phyloP scores from a whole-genome alignment of 345 rosid species.

The Salix koriyanagi region DNA sequence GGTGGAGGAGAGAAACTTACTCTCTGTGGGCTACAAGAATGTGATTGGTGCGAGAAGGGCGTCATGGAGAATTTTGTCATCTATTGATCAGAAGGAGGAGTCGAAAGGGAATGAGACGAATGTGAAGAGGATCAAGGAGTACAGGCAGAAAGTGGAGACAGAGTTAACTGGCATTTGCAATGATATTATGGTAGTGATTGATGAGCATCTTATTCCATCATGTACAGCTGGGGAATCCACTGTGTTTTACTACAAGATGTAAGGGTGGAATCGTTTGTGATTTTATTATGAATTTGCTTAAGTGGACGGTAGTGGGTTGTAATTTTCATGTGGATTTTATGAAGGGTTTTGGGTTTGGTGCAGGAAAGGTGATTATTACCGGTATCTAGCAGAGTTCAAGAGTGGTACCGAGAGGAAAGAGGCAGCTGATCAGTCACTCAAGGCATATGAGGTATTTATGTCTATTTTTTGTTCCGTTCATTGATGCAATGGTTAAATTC shows the following conservation, averaged over 20 bases:
- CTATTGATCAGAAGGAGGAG: slow-evolving; percentile 69
- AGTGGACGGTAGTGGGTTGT: neutral
- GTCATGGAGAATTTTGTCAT: slow-evolving; percentile 59
- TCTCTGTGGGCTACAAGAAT: slow-evolving; percentile 73
- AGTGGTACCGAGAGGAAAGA: slow-evolving; percentile 47
- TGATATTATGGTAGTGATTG: slow-evolving; percentile 39
- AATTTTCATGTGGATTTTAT: neutral
- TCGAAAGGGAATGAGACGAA: slow-evolving; percentile 44
- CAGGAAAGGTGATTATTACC: slow-evolving; percentile 59
- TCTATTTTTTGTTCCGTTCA: neutral
- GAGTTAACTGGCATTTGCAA: slow-evolving; percentile 45
- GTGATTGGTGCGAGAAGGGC: slow-evolving; percentile 66
- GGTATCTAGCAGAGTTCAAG: slow-evolving; percentile 52
- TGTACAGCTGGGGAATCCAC: slow-evolving; percentile 40
- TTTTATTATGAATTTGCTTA: neutral
- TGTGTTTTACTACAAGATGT: slow-evolving; percentile 55
- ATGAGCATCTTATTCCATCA: slow-evolving; percentile 51
- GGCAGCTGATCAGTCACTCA: slow-evolving; percentile 51
- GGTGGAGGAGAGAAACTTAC: slow-evolving; percentile 55
- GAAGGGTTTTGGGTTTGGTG: slow-evolving; percentile 4
- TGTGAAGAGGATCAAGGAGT: slow-evolving; percentile 46
- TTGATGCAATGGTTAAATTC: neutral
- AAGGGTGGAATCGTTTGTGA: neutral
- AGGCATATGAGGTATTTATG: slow-evolving; percentile 37
- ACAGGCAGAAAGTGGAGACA: slow-evolving; percentile 40